phyloP scores from a whole-genome alignment of 495 filamentous ascomycete species.

The Podospora conica region DNA sequence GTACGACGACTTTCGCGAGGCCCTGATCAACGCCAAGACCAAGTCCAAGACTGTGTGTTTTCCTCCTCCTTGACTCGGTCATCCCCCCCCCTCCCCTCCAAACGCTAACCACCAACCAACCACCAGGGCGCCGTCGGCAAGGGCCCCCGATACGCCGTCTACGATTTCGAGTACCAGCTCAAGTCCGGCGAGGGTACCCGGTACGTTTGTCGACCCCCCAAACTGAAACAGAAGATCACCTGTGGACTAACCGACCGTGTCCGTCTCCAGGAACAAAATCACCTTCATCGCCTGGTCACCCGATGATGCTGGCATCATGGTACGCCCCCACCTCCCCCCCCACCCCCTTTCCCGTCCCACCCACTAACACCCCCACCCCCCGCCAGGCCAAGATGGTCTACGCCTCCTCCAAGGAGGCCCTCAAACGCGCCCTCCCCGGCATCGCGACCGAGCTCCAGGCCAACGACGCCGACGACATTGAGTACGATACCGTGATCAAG shows the following conservation, averaged over 20 bases:
- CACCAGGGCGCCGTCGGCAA: slow-evolving; percentile 52
- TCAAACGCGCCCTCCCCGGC: slow-evolving; percentile 82
- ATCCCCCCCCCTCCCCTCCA: too few relatives aligned
- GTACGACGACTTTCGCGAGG: slow-evolving; percentile 74
- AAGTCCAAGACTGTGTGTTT: slow-evolving; percentile 37
- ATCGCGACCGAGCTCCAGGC: slow-evolving; percentile 81
- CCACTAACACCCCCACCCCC: slow-evolving; percentile 14
- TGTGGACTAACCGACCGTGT: slow-evolving; percentile 13
- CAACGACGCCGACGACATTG: slow-evolving; percentile 85
- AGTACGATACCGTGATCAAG: slow-evolving; percentile 70
- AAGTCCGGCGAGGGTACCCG: slow-evolving; percentile 73
- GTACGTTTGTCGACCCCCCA: slow-evolving; percentile 40
- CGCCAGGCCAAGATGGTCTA: slow-evolving; percentile 94
- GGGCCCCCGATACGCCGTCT: slow-evolving; percentile 88
- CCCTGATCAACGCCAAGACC: slow-evolving; percentile 60
- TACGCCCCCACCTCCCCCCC: slow-evolving; percentile 41
- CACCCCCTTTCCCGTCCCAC: not conserved
- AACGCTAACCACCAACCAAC: not conserved
- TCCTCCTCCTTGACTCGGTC: not conserved
- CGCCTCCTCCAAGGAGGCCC: slow-evolving; percentile 86
- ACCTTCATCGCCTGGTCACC: slow-evolving; percentile 93
- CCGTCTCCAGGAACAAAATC: slow-evolving; percentile 73
- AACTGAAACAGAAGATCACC: not conserved
- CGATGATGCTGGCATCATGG: slow-evolving; percentile 72
- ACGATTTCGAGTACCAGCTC: slow-evolving; percentile 80